phyloP scores from a whole-genome alignment of 192 early-diverging fungal genomes.

The Rhizophagus sp. region DNA sequence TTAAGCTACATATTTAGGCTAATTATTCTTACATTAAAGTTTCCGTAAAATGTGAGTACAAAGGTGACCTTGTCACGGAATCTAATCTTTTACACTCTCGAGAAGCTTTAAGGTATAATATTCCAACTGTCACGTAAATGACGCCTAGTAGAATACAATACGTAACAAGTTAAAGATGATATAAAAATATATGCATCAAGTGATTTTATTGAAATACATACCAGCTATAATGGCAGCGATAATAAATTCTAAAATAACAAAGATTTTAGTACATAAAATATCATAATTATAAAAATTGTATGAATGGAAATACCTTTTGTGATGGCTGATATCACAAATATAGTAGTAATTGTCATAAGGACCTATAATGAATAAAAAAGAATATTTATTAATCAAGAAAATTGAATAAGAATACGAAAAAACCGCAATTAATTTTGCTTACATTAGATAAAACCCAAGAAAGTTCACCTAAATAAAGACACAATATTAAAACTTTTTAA shows the following conservation, averaged over 20 bases:
- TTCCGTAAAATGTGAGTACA: constrained; percentile 72
- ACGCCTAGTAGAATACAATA: background rate
- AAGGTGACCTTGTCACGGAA: constrained; percentile 68
- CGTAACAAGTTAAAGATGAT: too few relatives aligned
- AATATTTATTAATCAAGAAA: background rate
- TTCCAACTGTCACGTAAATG: constrained; percentile 50
- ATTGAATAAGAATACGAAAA: background rate
- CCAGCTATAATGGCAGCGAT: background rate
- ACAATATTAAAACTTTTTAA: background rate
- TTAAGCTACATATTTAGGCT: constrained; percentile 38
- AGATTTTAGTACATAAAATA: background rate
- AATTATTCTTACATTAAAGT: constrained; percentile 52
- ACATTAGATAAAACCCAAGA: constrained; percentile 48
- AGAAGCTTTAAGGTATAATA: constrained; percentile 72
- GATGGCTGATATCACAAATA: constrained; percentile 64
- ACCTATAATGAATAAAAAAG: background rate
- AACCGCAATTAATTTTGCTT: background rate
- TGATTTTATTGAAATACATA: background rate
- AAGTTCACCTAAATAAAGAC: constrained; percentile 31
- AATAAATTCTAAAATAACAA: background rate
- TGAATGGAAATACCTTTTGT: constrained; percentile 71
- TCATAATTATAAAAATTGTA: background rate
- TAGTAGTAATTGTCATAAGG: constrained; percentile 47
- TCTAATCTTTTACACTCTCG: constrained; percentile 82
- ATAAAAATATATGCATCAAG: background rate